A percentile compares a stretch with the other conserved stretches of the same genome.
Conservation (phyloP, 257 asterid genomes). For the Ocimum tenuiflorum region DNA sequence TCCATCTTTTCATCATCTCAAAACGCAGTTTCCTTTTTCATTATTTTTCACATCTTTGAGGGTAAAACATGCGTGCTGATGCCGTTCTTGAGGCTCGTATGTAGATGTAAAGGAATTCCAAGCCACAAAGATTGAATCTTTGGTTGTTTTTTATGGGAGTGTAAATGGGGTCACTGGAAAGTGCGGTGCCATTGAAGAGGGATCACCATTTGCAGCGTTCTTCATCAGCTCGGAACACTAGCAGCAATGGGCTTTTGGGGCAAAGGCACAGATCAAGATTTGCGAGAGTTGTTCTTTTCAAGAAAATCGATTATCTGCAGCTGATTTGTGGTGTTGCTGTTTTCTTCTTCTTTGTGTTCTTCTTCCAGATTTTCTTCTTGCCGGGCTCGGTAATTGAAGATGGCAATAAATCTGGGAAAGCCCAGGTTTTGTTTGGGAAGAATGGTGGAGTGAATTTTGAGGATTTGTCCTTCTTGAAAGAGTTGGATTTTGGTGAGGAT, state of each 20-base stretch:
- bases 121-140: conserved; percentile 14
- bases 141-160: conserved; percentile 41
- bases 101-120: background rate
- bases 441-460: conserved; percentile 24
- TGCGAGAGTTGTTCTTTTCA: conserved; percentile 49
- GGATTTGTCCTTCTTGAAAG: conserved; percentile 48
- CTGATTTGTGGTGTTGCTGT: conserved; percentile 66
- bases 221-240: conserved; percentile 29
- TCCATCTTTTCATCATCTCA: conserved; percentile 16
- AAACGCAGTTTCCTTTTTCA: conserved; percentile 17
- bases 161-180: conserved; percentile 87
- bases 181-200: conserved; percentile 52
- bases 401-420: conserved; percentile 29
- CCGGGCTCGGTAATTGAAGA: conserved; percentile 59
- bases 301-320: conserved; percentile 56
- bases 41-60: background rate
- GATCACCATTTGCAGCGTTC: conserved; percentile 50
- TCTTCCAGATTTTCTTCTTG: conserved; percentile 64
- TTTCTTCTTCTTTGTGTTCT: conserved; percentile 55
- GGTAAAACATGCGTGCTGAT: conserved; percentile 16
- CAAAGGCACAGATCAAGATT: conserved; percentile 86
- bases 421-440: conserved; percentile 23
- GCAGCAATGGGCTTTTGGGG: conserved; percentile 25
- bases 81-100: conserved; percentile 14
- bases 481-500: conserved; percentile 77